Base-by-base conservation (phyloP, 108 stramenopile species). In the Nitzschia sp. region DNA sequence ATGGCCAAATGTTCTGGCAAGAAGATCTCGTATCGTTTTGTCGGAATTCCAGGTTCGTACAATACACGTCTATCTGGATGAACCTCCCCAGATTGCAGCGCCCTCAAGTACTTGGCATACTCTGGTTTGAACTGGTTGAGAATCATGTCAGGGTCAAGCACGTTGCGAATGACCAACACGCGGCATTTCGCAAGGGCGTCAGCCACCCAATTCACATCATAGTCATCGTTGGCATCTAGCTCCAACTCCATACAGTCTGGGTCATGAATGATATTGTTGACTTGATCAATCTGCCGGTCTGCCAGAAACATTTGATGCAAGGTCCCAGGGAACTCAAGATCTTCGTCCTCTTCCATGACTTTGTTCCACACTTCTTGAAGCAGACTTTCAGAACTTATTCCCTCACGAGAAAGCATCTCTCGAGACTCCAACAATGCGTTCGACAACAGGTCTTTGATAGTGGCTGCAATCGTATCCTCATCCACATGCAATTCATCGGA, bases 221-320 rank as follows among this genome's bases (percentile, higher is more conserved):
- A 76, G 8, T 43, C 42, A 9, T 39, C 41, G 25, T 34, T 57
- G 46, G 34, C 69, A 29, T 76, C 69, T 6, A 76, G 61, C 17
- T 62, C 52, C 11, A 67, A 34, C 15, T 41, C 8, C 52, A 76
- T 53, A 44, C 75, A 76, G 38, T 76, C 75, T 0, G 55, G 34
- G 40, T 70, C 69, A 10, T 61, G 34, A 8, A 63, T 22, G 15
- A 43, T 64, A 15, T 54, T 44, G 8, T 54, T 14, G 3, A 70
- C 37, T 48, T 41, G 38, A 20, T 51, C 57, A 8, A 53, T 69
- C 20, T 70, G 55, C 20, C 75, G 69, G 57, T 76, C 75, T 8
- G 64, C 66, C 48, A 46, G 15, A 34, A 63, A 65, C 48, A 26
- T 53, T 50, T 38, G 21, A 11, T 63, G 2, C 46, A 17, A 48